A percentile compares a stretch with the other conserved stretches of the same genome.
Evolutionary conservation across 441 rosid species (phyloP).

Genomic region (Erysimum cheiri): DNA sequence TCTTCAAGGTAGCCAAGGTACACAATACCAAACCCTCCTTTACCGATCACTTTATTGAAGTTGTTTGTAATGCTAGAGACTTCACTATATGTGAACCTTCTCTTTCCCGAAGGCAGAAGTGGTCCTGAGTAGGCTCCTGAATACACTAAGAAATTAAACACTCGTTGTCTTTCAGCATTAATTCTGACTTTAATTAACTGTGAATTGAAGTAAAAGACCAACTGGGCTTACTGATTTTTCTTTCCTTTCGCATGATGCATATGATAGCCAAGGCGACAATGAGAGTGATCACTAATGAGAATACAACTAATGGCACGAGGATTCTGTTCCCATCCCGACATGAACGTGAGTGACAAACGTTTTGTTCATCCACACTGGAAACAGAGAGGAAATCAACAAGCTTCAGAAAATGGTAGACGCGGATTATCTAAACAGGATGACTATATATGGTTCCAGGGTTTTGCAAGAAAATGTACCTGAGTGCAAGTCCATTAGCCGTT

Average conservation of each 20-base stretch:
- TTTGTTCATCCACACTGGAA: conserved; percentile 55
- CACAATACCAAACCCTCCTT: conserved; percentile 62
- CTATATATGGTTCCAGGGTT: neutral
- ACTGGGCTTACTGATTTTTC: conserved; percentile 36
- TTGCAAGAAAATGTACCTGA: conserved; percentile 48
- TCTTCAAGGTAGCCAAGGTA: conserved; percentile 50
- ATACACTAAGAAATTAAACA: conserved; percentile 29
- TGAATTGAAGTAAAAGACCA: conserved; percentile 1
- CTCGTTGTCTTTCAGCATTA: conserved; percentile 16
- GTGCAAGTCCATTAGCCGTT: conserved; percentile 40
- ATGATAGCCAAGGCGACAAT: conserved; percentile 41
- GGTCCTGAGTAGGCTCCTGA: conserved; percentile 46
- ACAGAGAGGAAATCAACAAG: conserved; percentile 26
- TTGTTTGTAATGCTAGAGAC: conserved; percentile 51
- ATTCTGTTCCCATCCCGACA: conserved; percentile 48
- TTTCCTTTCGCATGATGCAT: conserved; percentile 45
- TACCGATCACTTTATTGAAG: conserved; percentile 50
- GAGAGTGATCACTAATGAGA: conserved; percentile 39
- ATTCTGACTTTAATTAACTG: neutral
- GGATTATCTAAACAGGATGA: neutral
- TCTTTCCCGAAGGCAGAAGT: conserved; percentile 46
- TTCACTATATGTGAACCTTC: conserved; percentile 49
- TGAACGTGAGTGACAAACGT: conserved; percentile 51
- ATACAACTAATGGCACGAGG: conserved; percentile 49
- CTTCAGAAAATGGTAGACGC: conserved; percentile 9